Conservation (phyloP, 345 rosid genomes). For the Arabidopsis arenosa region DNA sequence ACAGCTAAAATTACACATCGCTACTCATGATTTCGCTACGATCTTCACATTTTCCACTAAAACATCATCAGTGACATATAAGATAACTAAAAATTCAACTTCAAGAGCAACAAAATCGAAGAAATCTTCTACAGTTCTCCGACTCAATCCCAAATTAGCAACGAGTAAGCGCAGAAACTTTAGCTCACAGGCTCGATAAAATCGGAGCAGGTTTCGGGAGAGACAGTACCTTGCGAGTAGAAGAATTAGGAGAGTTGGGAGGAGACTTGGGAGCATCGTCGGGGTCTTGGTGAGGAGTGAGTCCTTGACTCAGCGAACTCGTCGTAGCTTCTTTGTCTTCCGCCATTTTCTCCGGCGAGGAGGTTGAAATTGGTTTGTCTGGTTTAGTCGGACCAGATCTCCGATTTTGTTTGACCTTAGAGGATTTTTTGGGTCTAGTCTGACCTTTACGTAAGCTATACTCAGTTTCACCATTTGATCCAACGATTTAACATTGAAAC, state of each 20-base stretch:
- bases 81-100: not conserved
- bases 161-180: not conserved
- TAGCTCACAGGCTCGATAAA: slow-evolving; percentile 1
- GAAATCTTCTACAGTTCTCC: not conserved
- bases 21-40: not conserved
- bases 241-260: slow-evolving; percentile 75
- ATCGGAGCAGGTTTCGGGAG: not conserved
- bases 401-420: not conserved
- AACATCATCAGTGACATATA: not conserved
- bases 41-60: not conserved
- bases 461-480: not conserved
- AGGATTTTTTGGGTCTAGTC: not conserved
- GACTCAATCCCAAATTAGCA: not conserved
- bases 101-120: not conserved
- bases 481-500: not conserved
- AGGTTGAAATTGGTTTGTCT: not conserved
- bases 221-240: slow-evolving; percentile 67
- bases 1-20: not conserved
- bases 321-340: slow-evolving; percentile 61
- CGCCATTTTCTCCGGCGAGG: slow-evolving; percentile 42
- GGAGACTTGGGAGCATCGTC: slow-evolving; percentile 65
- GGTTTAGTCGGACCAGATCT: not conserved
- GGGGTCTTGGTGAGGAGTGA: slow-evolving; percentile 54
- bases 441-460: not conserved
- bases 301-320: slow-evolving; percentile 63